Conservation (phyloP, 192 early-diverging fungal species). For the Coemansia sp. region DNA sequence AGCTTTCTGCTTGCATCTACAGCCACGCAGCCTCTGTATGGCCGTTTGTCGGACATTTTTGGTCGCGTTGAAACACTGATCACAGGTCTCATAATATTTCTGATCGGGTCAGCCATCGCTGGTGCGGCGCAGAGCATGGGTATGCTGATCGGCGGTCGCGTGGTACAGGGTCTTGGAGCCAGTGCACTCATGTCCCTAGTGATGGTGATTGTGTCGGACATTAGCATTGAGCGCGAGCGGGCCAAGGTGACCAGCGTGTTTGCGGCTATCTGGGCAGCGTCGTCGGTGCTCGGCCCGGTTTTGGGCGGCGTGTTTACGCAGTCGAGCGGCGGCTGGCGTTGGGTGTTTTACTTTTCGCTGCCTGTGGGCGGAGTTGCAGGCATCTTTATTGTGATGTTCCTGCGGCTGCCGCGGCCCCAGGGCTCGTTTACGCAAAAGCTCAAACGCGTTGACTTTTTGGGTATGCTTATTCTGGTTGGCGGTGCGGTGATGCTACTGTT, state of each 20-base stretch:
- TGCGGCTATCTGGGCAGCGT: constrained; percentile 56
- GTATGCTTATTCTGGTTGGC: constrained; percentile 56
- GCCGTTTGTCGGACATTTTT: constrained; percentile 79
- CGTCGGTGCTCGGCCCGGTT: constrained; percentile 60
- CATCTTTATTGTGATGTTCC: constrained; percentile 31
- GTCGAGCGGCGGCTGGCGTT: constrained; percentile 33
- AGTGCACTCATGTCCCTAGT: constrained; percentile 64
- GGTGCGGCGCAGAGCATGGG: constrained; percentile 58
- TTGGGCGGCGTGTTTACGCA: constrained; percentile 61
- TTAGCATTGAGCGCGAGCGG: constrained; percentile 60
- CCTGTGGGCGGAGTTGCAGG: constrained; percentile 47
- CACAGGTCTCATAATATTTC: constrained; percentile 54
- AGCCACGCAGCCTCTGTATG: constrained; percentile 77
- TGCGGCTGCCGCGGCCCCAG: constrained; percentile 40
- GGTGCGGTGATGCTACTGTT: constrained; percentile 65
- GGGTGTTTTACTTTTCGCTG: constrained; percentile 62
- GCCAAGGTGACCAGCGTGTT: constrained; percentile 62
- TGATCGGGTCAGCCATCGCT: constrained; percentile 56
- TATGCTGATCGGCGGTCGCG: constrained; percentile 66
- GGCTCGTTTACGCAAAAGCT: constrained; percentile 55
- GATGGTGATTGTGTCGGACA: constrained; percentile 69
- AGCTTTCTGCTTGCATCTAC: constrained; percentile 68
- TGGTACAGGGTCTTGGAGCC: constrained; percentile 65
- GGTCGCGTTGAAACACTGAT: constrained; percentile 63
- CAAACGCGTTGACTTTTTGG: constrained; percentile 63